Percentiles rank a stretch among this genome's conserved stretches.
Conservation (phyloP, 495 filamentous ascomycete genomes). For the Amniculicola lignicola region DNA sequence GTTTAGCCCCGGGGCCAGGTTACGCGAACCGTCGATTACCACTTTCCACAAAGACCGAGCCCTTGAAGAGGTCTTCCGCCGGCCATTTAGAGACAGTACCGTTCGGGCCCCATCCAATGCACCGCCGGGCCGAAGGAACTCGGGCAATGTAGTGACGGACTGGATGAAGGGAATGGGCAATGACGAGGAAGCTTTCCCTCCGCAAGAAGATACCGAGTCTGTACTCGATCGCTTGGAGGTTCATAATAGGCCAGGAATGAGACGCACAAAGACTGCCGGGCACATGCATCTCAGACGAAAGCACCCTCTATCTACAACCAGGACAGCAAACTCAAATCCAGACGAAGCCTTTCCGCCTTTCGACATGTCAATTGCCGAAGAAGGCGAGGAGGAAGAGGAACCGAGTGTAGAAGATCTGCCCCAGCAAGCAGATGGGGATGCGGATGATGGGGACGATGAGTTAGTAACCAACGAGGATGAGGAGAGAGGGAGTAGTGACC, state of each 20-base stretch:
- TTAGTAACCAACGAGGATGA: conserved; percentile 75
- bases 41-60: conserved; percentile 85
- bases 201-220: conserved; percentile 59
- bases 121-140: conserved; percentile 61
- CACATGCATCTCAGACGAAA: conserved; percentile 35
- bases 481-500: conserved; percentile 34
- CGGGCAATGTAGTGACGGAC: conserved; percentile 69
- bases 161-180: conserved; percentile 79
- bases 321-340: conserved; percentile 58
- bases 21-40: conserved; percentile 77
- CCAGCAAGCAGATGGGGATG: conserved; percentile 72
- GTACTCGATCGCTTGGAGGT: conserved; percentile 58
- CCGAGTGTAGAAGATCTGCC: conserved; percentile 45
- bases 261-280: conserved; percentile 31
- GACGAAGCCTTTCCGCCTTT: conserved; percentile 45
- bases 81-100: too few species aligned
- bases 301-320: conserved; percentile 52
- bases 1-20: conserved; percentile 64
- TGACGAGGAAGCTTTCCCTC: conserved; percentile 60
- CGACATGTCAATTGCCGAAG: conserved; percentile 28
- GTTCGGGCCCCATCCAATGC: conserved; percentile 45
- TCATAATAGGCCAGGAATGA: conserved; percentile 41
- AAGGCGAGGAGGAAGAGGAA: conserved; percentile 39
- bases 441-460: conserved; percentile 88
- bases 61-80: conserved; percentile 87